Percentiles rank a stretch among this genome's conserved stretches.
Conservation (phyloP, 257 asterid genomes). For the Solanum pinnatisectum region DNA sequence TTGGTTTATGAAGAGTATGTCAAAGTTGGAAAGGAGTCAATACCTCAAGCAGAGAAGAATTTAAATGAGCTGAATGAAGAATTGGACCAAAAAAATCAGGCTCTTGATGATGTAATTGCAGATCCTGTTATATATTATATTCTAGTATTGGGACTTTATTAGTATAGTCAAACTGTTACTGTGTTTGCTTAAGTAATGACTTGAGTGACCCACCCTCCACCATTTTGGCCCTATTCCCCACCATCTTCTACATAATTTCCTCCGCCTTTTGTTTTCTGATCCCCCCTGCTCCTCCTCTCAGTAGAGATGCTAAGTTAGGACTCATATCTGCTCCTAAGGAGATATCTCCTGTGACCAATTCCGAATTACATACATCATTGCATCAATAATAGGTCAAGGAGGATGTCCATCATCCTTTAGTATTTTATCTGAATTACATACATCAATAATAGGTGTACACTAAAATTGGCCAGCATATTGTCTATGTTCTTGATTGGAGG, state of each 20-base stretch:
- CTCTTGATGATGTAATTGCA: conserved; percentile 79
- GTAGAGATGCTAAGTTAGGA: background rate
- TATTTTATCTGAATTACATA: background rate
- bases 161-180: background rate
- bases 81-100: conserved; percentile 65
- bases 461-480: background rate
- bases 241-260: background rate
- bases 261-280: background rate
- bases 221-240: background rate
- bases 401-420: background rate
- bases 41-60: conserved; percentile 71
- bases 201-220: background rate
- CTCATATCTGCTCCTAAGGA: background rate
- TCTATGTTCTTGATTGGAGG: background rate
- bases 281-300: background rate
- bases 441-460: background rate
- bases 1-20: conserved; percentile 65
- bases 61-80: conserved; percentile 63
- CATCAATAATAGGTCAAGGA: background rate
- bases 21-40: conserved; percentile 56
- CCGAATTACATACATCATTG: background rate
- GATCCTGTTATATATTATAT: background rate
- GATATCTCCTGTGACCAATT: background rate
- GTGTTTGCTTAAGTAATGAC: background rate
- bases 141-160: background rate